A percentile compares a stretch with the other conserved stretches of the same genome.
Evolutionary conservation across 306 rosid species (phyloP).

Genomic region (Pachyrhizus erosus): DNA sequence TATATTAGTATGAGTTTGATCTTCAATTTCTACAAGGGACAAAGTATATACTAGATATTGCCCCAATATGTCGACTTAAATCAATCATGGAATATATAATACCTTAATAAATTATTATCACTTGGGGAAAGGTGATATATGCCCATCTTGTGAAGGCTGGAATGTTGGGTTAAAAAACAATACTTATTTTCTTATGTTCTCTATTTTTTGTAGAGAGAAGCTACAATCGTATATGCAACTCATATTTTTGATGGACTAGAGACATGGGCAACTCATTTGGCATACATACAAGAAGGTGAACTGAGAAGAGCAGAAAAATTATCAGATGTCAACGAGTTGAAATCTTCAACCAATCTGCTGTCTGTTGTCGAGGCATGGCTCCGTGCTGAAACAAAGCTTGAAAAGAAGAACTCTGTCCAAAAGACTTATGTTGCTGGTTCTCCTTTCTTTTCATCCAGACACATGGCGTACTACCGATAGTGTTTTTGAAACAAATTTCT

Average conservation of each 20-base stretch:
- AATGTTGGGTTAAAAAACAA: conserved; percentile 28
- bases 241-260: conserved; percentile 98
- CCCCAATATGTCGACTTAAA: not conserved
- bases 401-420: conserved; percentile 64
- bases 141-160: conserved; percentile 38
- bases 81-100: conserved; percentile 3
- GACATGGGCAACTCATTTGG: conserved; percentile 96
- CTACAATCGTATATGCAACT: conserved; percentile 93
- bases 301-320: conserved; percentile 77
- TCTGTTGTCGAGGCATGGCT: conserved; percentile 96
- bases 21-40: conserved; percentile 15
- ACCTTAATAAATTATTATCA: conserved; percentile 11
- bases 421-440: conserved; percentile 53
- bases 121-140: conserved; percentile 12
- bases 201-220: conserved; percentile 68
- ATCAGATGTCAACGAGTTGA: conserved; percentile 78
- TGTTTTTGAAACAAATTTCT: conserved; percentile 26
- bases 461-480: conserved; percentile 90
- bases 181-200: conserved; percentile 19
- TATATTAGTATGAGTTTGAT: conserved; percentile 16
- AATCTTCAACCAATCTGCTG: conserved; percentile 71
- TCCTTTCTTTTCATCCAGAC: conserved; percentile 77
- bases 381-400: conserved; percentile 77
- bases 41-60: not conserved
- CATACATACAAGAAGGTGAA: conserved; percentile 93